Evolutionary conservation across 2,329 filamentous ascomycete species (phyloP), one percentile per base, ranked within the genome.

Genomic region (Penicillium glabrum): DNA sequence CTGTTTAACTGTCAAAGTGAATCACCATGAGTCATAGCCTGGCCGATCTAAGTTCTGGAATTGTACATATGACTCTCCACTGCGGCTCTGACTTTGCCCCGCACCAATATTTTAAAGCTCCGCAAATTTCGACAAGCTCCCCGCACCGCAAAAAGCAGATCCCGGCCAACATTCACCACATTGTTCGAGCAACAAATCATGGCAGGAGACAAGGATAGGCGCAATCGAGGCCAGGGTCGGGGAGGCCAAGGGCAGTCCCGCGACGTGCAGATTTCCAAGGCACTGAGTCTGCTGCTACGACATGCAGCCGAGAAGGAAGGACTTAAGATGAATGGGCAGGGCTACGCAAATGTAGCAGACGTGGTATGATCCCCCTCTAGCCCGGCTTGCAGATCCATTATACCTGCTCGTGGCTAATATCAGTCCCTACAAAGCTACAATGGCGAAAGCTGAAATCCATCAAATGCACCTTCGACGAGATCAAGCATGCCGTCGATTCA

Each of bases 391-490:
- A 16, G 27, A 26, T 27, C 9, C 11, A 43, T 21, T 23, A 13
- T 26, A 26, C 48, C 29, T 48, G 31, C 21, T 23, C 21, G 27
- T 21, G 9, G 23, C 48, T 19, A 41, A 21, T 37, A 39, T n/a
- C 2, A 57, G 16, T 45, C n/a, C 27, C 29, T 33, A 51, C n/a
- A 59, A 60, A 85, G 80, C 78, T 89, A 35, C 75, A 77, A 66
- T 86, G 83, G 71, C 79, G 79, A 51, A 82, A 81, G 45, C 75
- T 97, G 53, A 85, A 84, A 61, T 85, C 84, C 4, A 80, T 96
- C 10, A 82, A 89, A 59, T 84, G 89, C n/a, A 89, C 88, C 0
- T 83, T 96, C 56, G 77, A 81, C 2, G 93, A 97, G 63, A 81
- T 99, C 61, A 80, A 84, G 53, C 72, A 81, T 10, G 82, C 88